A percentile compares a stretch with the other conserved stretches of the same genome.
These are phyloP conservation scores for Trichoderma polysporum DNA, from an alignment of 2,329 filamentous ascomycete genomes.

Conservation along the genomic window DNA sequence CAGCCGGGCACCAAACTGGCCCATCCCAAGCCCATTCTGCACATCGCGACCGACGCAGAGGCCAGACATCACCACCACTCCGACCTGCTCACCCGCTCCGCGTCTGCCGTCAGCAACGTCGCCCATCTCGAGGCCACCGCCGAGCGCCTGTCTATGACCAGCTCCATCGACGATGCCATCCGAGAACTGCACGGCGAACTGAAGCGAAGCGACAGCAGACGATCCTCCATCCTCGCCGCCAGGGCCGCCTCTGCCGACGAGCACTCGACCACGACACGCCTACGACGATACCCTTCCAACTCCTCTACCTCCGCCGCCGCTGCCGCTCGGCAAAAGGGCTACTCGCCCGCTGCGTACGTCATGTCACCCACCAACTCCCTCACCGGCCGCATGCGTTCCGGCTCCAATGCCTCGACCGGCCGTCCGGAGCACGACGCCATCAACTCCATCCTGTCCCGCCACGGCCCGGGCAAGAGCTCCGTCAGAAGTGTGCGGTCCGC, in stretches of 20 bases:
- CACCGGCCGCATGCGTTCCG: conserved; percentile 55
- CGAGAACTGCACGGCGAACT: conserved; percentile 69
- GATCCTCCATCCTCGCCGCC: conserved; percentile 60
- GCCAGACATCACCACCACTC: conserved; percentile 55
- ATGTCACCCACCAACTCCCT: conserved; percentile 66
- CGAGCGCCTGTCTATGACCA: conserved; percentile 70
- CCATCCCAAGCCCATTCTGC: conserved; percentile 47
- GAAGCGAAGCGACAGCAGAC: conserved; percentile 67
- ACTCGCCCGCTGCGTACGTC: conserved; percentile 67
- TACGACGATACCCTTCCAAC: conserved; percentile 47
- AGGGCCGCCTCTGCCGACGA: conserved; percentile 36
- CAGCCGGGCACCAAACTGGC: conserved; percentile 45
- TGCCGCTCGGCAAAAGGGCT: conserved; percentile 58
- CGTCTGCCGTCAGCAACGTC: conserved; percentile 65
- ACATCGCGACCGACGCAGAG: conserved; percentile 47
- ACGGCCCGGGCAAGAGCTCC: conserved; percentile 56
- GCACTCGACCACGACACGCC: conserved; percentile 24
- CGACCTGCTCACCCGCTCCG: conserved; percentile 61
- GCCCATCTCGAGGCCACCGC: conserved; percentile 73
- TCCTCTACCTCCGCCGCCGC: conserved; percentile 64
- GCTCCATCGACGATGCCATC: conserved; percentile 76
- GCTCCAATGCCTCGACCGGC: conserved; percentile 49
- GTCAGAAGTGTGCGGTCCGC: conserved; percentile 50
- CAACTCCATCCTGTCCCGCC: conserved; percentile 45
- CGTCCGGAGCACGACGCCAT: conserved; percentile 45